Evolutionary conservation across 1,284 basidiomycete species (phyloP).

Genomic region (Inonotus hispidus): DNA sequence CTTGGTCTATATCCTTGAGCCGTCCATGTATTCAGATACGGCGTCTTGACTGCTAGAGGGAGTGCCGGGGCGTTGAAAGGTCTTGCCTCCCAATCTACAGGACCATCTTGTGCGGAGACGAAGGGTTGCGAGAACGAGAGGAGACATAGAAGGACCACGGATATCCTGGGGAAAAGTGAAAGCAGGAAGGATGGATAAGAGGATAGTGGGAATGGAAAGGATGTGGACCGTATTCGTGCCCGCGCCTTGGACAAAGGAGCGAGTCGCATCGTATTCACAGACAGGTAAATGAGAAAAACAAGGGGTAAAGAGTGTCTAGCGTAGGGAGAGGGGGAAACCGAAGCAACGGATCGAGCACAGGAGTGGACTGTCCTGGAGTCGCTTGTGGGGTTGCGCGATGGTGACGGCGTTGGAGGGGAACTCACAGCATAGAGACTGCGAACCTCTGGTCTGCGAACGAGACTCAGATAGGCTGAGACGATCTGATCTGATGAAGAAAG

Average conservation of each 20-base stretch:
- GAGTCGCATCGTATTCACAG: not conserved
- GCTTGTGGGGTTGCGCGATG: too few species aligned
- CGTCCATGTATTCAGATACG: conserved; percentile 63
- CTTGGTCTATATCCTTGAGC: conserved; percentile 38
- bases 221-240: not conserved
- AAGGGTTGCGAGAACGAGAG: not conserved
- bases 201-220: not conserved
- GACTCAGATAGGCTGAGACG: too few species aligned
- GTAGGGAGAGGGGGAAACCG: not conserved
- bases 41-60: conserved; percentile 57
- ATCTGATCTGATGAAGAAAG: too few species aligned
- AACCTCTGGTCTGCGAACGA: too few species aligned
- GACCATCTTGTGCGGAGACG: not conserved
- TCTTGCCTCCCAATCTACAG: conserved; percentile 41
- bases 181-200: not conserved
- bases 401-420: too few species aligned
- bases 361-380: not conserved
- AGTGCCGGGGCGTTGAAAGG: conserved; percentile 55
- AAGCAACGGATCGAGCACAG: not conserved
- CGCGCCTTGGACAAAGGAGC: not conserved
- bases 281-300: not conserved
- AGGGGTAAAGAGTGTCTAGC: not conserved
- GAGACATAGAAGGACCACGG: not conserved
- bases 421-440: too few species aligned
- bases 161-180: not conserved